Conservation (phyloP, 768 basidiomycete species). For the Ephemerocybe angulata region DNA sequence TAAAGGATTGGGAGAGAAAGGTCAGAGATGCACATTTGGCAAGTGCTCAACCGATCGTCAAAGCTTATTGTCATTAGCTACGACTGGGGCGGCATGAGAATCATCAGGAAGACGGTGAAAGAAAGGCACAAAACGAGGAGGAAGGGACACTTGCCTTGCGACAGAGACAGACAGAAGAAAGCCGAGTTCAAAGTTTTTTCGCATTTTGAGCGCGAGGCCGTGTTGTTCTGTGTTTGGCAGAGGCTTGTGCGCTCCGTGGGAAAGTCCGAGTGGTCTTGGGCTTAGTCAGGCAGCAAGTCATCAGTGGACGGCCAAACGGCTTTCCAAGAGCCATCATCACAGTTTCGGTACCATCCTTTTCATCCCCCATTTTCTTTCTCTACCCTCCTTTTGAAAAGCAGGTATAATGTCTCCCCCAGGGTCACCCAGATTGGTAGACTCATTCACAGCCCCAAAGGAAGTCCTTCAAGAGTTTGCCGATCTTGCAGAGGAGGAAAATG, state of each 20-base stretch:
- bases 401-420: constrained; percentile 56
- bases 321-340: constrained; percentile 7
- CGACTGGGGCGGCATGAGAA: constrained; percentile 76
- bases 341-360: neutral
- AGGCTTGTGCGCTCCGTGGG: neutral
- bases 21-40: constrained; percentile 70
- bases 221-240: neutral
- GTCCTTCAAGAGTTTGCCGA: constrained; percentile 91
- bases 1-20: constrained; percentile 13
- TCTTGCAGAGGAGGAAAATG: constrained; percentile 88
- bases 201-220: neutral
- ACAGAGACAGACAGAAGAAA: constrained; percentile 16
- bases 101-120: constrained; percentile 41
- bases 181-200: neutral
- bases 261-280: neutral
- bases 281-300: neutral
- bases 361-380: neutral
- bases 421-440: constrained; percentile 78
- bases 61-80: constrained; percentile 42
- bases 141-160: neutral
- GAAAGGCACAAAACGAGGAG: no score
- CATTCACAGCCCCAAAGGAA: constrained; percentile 91
- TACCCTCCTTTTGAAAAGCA: constrained; percentile 19
- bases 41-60: constrained; percentile 68
- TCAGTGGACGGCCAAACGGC: constrained; percentile 8